Evolutionary conservation across 352 stramenopile species (phyloP), one percentile per base, ranked within the genome.

Genomic region (Globisporangium abappressorium): DNA sequence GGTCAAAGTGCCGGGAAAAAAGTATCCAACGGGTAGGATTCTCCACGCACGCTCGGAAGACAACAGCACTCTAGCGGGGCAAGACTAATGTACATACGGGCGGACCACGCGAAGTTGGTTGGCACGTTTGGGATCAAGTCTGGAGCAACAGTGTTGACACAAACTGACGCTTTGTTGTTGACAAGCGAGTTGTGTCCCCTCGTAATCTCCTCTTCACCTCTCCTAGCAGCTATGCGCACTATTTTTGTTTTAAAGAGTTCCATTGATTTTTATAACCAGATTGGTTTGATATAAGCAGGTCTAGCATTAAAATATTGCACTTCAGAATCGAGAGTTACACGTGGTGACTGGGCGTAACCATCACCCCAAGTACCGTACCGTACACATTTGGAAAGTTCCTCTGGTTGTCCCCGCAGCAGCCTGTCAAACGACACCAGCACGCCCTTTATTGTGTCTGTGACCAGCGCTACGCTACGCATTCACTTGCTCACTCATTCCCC

Each of bases 311-410:
- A 18, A 49, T 0, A 49, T n/a, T 49, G 41, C 5, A 49, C 41
- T 49, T 49, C 15, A 49, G 41, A 49, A 49, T 49, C 41, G 34
- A 41, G 34, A 12, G 34, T 41, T 41, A 9, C 14, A 49, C 15
- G 6, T 5, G 20, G 24, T 26, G 24, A 26, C 24, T 26, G 24
- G 20, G 41, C 20, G 41, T 22, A 49, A 49, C 18, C 41, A 49
- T 49, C 41, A 22, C 41, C 41, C 41, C 41, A 49, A 49, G 41
- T 22, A 49, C 41, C 36, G 36, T 43, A 43, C 36, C 15, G 41
- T 49, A 49, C 41, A 49, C 41, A 49, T 49, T 49, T 51, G 43
- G 43, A 51, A 51, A 51, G 43, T 51, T 51, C 43, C 43, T 51
- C 43, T 51, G 43, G 43, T 51, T 51, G 43, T 22, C 18, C 43